Evolutionary conservation across 495 filamentous ascomycete genomes (phyloP), one percentile per base, ranked within the genome.

Genomic region (Penicillium ochrochloron): DNA sequence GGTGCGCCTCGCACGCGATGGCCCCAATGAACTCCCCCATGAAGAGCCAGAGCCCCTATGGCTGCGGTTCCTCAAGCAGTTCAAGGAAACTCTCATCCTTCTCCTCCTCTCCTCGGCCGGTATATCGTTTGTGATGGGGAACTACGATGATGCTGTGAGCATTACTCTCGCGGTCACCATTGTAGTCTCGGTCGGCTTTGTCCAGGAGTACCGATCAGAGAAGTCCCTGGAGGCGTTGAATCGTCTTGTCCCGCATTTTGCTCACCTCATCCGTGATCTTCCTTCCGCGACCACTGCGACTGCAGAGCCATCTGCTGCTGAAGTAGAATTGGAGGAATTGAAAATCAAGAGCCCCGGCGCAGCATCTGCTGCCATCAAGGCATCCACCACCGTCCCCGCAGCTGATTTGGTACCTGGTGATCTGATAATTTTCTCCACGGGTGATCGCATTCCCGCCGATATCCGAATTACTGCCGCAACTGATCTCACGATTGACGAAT

Each of bases 171-270:
- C 95, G 2, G 95, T 99, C 8, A 95, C 93, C 50, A 98, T 99
- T 71, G 95, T 99, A 19, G 93, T 98, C 41, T 91, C 91, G 1
- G 95, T 98, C 57, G 95, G 93, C 12, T 99, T 99, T 70, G 86
- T 98, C 60, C 95, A 99, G 73, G 95, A 99, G 76, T 98, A 97
- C 74, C 86, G 96, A 61, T 97, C 94, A 44, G 96, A 99, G 74
- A 96, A 98, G 77, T 97, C 94, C 2, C 86, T 99, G 71, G 95
- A 98, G 75, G 95, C 95, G 54, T 82, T 99, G 60, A 97, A 89
- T 72, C 92, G 94, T 64, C 80, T 99, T 34, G 94, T 98, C 0
- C 96, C 95, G 27, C 93, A 98, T 73, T 91, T 92, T 76, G 95
- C 95, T 6, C 93, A 99, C 73, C 79, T 97, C 11, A 91, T 98